These are phyloP conservation scores for Lactifluus subvellereus DNA, from an alignment of 768 basidiomycete species.

Conservation along the genomic window DNA sequence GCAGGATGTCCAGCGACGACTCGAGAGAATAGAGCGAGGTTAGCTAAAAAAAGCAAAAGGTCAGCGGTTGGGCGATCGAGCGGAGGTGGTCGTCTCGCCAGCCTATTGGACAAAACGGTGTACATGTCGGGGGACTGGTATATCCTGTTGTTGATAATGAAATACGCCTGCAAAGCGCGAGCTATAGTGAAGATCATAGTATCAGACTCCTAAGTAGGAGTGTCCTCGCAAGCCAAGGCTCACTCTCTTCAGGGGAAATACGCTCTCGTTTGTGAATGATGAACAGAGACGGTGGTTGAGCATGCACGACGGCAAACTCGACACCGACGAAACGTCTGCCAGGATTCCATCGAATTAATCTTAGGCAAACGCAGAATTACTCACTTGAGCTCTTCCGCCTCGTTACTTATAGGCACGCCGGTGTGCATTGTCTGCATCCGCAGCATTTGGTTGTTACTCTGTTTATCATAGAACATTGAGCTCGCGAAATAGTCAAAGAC, in stretches of 20 bases:
- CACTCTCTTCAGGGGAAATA: constrained; percentile 78
- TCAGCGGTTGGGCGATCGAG: neutral
- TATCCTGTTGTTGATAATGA: constrained; percentile 83
- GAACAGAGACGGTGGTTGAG: constrained; percentile 75
- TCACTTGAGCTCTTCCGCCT: constrained; percentile 82
- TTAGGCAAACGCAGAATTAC: constrained; percentile 25
- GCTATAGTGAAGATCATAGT: constrained; percentile 34
- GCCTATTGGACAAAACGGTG: constrained; percentile 73
- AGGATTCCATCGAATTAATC: neutral
- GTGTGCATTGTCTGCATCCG: constrained; percentile 93
- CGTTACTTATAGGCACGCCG: constrained; percentile 68
- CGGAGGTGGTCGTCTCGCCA: constrained; percentile 42
- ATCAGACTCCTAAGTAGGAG: constrained; percentile 3
- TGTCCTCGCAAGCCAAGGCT: constrained; percentile 21
- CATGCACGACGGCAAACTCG: constrained; percentile 81
- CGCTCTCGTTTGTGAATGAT: constrained; percentile 87
- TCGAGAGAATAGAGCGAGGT: constrained; percentile 67
- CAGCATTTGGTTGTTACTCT: constrained; percentile 86
- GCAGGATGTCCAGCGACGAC: constrained; percentile 68
- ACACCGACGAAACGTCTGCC: constrained; percentile 78
- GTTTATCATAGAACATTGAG: constrained; percentile 93
- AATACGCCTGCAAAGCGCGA: constrained; percentile 74
- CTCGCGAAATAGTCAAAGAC: constrained; percentile 87
- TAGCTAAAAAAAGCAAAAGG: constrained; percentile 37
- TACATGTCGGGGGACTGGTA: constrained; percentile 87